Evolutionary conservation across 805 yeast species (phyloP), one percentile per base, ranked within the genome.

Genomic region (Candida tibetensis): DNA sequence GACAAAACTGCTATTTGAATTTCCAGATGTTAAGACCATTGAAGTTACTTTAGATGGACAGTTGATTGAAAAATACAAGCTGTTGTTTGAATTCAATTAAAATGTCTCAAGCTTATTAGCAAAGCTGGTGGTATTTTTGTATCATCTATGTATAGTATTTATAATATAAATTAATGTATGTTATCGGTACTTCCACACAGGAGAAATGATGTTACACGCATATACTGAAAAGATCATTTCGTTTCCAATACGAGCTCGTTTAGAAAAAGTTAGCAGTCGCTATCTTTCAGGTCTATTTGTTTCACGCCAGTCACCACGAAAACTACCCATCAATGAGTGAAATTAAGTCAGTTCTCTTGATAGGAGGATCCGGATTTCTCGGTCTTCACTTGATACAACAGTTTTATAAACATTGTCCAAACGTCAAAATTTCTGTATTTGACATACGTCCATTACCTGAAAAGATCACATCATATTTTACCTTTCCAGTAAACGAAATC

Each of bases 331-430:
- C 25, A 21, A 43, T 43, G 55, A 27, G 48, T 9, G 32, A 35
- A 4, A 48, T 55, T 41, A 62, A 76, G 23, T 74, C 84, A 2
- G 95, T 93, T 2, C 76, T 93, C 21, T 69, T 93, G 15, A 78
- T 93, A n/a, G 99, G 99, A 34, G 99, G 99, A 7, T 69, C 96
- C 4, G 99, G 99, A 0, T 93, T 93, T 50, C 74, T 93, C 15
- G 99, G 99, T 2, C 77, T 88, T 32, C 99, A 93, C 49, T 69
- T 93, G 47, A 79, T 93, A 30, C 90, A 90, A 52, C 93, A 87
- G 60, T 91, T 90, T 61, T 76, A 77, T 66, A 72, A 73, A 32
- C 64, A 74, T 26, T 54, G 74, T 10, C 85, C 93, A 16, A 67
- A 77, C 31, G 90, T 95, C 7, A 60, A 74, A 30, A 84, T 93